Evolutionary conservation across 179 eudicot genomes (phyloP).

Genomic region (Patellifolia procumbens): DNA sequence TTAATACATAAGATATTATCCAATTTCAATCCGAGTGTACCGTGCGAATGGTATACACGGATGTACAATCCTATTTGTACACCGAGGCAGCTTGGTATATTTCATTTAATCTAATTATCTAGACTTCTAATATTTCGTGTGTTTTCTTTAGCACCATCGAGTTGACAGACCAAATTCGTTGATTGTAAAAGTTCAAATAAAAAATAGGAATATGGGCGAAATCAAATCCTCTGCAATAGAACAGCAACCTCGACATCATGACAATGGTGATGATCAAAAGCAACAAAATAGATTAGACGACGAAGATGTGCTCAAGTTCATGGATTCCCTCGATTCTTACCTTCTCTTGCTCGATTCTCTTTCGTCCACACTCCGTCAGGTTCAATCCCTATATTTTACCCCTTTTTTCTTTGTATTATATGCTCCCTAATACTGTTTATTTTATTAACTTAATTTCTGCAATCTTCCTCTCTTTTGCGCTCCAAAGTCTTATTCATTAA

Average conservation of each 20-base stretch:
- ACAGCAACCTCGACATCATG: neutral
- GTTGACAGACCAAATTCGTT: no score
- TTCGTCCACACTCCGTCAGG: slow-evolving; percentile 86
- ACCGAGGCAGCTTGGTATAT: no score
- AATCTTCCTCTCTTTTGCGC: neutral
- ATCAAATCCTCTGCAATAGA: slow-evolving; percentile 14
- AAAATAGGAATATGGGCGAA: slow-evolving; percentile 13
- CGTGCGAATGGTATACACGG: no score
- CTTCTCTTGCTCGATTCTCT: slow-evolving; percentile 58
- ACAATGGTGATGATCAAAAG: neutral
- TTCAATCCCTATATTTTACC: slow-evolving; percentile 1
- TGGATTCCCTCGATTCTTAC: slow-evolving; percentile 81
- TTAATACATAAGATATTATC: no score
- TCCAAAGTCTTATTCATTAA: neutral
- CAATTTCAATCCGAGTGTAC: no score
- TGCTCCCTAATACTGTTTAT: neutral
- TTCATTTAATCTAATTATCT: no score
- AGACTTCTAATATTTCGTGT: no score
- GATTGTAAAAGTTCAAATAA: no score
- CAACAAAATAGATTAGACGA: slow-evolving; percentile 27
- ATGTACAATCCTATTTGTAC: no score
- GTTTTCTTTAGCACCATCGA: no score
- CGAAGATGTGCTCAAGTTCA: slow-evolving; percentile 51
- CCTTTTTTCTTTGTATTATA: neutral
- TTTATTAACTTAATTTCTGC: neutral